Base-by-base conservation (phyloP, 2,329 filamentous ascomycete genomes). In the Chrysoporthe austroafricana region DNA sequence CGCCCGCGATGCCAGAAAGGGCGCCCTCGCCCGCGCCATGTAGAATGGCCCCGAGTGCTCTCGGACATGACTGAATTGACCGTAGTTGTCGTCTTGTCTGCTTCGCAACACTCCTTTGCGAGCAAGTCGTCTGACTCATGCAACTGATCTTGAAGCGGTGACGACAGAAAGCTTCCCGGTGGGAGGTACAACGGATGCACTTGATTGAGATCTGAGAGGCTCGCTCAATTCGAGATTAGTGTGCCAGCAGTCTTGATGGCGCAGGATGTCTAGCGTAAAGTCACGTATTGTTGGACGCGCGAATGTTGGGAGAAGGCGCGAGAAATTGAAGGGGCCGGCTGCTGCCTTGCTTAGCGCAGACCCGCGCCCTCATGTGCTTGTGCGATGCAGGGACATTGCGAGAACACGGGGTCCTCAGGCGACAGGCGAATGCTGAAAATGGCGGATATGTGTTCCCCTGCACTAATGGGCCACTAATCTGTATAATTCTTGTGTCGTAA, bases 1-100 rank as follows among this genome's bases (percentile, higher is more conserved):
- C 50, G 83, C 81, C 34, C 73, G 75, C 16, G 34, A n/a, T 57
- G 39, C 9, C 58, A 50, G 18, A 39, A 44, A 7, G 58, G 46
- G 32, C 67, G 52, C 21, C 54, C 43, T n/a, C 52, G 56, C 48
- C 56, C 61, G 21, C 57, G 21, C 64, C 62, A 62, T n/a, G 64
- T 57, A 13, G 67, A 67, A 43, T 52, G 64, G 32, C 65, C 58
- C 14, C 26, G 44, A 50, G 50, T 52, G 44, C 48, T 42, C 43
- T 21, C 56, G 3, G 62, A 65, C 68, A 69, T 69, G 26, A 6
- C 32, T 43, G 54, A 34, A 50, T 32, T n/a, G 32, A 26, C 8
- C n/a, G 21, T 43, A 3, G 7, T 42, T n/a, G n/a, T 57, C 39
- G 50, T 54, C 36, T 36, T 52, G 16, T 39, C 21, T 21, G 34